A percentile compares a stretch with the other conserved stretches of the same genome.
Evolutionary conservation across 2,329 filamentous ascomycete species (phyloP).

Genomic region (Salinomyces thailandicus): DNA sequence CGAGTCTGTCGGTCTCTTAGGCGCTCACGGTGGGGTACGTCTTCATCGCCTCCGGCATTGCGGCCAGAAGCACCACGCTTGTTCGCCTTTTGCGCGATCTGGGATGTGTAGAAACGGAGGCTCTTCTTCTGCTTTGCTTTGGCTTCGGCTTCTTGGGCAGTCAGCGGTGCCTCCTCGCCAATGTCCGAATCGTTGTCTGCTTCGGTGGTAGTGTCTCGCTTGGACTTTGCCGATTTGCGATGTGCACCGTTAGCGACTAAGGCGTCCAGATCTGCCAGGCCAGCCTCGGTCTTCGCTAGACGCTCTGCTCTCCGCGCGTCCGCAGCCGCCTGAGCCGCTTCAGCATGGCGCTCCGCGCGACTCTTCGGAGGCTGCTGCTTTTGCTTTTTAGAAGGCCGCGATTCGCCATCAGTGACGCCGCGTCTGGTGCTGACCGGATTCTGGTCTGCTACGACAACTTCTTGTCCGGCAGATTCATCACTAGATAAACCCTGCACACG

Average conservation of each 20-base stretch:
- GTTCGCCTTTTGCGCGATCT: conserved; percentile 90
- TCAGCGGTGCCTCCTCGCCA: conserved; percentile 75
- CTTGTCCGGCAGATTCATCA: background rate
- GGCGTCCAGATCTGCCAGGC: conserved; percentile 59
- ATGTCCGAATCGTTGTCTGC: conserved; percentile 69
- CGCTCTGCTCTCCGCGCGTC: conserved; percentile 44
- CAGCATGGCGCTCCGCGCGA: conserved; percentile 40
- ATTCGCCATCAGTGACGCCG: background rate
- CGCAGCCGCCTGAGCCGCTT: conserved; percentile 45
- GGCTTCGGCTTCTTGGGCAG: conserved; percentile 67
- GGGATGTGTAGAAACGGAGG: conserved; percentile 94
- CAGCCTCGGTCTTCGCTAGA: conserved; percentile 52
- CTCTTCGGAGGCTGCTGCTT: conserved; percentile 29
- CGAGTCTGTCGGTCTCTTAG: conserved; percentile 75
- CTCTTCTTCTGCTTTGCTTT: conserved; percentile 86
- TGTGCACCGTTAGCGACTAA: conserved; percentile 39
- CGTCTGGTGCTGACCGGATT: background rate
- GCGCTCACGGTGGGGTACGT: conserved; percentile 81
- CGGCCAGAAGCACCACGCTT: conserved; percentile 65
- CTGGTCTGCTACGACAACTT: background rate
- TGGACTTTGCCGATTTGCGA: conserved; percentile 9
- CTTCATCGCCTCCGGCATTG: conserved; percentile 66
- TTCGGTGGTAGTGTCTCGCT: conserved; percentile 12
- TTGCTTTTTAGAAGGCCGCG: conserved; percentile 8
- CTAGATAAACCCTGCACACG: conserved; percentile 54